Evolutionary conservation across 2,329 filamentous ascomycete species (phyloP).

Genomic region (Coleophoma eucalyptorum): DNA sequence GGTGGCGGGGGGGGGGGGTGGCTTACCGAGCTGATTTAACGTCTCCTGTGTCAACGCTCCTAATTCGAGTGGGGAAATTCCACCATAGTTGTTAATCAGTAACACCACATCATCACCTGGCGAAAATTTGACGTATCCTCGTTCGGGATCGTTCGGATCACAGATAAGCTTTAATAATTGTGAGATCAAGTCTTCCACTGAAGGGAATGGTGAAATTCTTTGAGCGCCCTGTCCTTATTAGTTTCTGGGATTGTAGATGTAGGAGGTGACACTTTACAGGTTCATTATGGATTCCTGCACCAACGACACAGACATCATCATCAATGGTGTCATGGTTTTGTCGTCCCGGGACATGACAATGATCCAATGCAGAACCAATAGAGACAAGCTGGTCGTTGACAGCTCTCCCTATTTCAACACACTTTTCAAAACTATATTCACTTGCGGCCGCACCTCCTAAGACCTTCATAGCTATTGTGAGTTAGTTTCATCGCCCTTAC

Average conservation of each 20-base stretch:
- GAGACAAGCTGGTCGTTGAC: slow-evolving; percentile 34
- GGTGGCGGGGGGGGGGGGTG: too few species aligned
- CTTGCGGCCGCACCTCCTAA: slow-evolving; percentile 21
- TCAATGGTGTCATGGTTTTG: slow-evolving; percentile 44
- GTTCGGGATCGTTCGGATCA: slow-evolving; percentile 41
- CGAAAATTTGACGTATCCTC: slow-evolving; percentile 43
- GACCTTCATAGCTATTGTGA: slow-evolving; percentile 32
- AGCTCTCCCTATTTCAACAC: slow-evolving; percentile 21
- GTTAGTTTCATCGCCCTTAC: background rate
- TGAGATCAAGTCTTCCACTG: slow-evolving; percentile 41
- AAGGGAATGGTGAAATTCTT: slow-evolving; percentile 45
- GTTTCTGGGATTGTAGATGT: background rate
- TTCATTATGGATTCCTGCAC: slow-evolving; percentile 65
- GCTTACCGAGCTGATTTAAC: slow-evolving; percentile 29
- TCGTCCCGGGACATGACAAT: slow-evolving; percentile 48
- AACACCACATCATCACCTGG: slow-evolving; percentile 42
- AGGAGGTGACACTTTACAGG: slow-evolving; percentile 35
- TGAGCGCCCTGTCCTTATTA: slow-evolving; percentile 26
- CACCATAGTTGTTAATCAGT: slow-evolving; percentile 57
- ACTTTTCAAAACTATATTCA: slow-evolving; percentile 17
- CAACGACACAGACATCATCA: slow-evolving; percentile 54
- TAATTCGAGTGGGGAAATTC: slow-evolving; percentile 53
- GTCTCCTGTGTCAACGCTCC: slow-evolving; percentile 43
- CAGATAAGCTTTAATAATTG: slow-evolving; percentile 42
- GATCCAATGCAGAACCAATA: slow-evolving; percentile 45